A percentile compares a stretch with the other conserved stretches of the same genome.
These are phyloP conservation scores for Botryosphaeria dothidea DNA, from an alignment of 2,329 filamentous ascomycete genomes.

Conservation along the genomic window DNA sequence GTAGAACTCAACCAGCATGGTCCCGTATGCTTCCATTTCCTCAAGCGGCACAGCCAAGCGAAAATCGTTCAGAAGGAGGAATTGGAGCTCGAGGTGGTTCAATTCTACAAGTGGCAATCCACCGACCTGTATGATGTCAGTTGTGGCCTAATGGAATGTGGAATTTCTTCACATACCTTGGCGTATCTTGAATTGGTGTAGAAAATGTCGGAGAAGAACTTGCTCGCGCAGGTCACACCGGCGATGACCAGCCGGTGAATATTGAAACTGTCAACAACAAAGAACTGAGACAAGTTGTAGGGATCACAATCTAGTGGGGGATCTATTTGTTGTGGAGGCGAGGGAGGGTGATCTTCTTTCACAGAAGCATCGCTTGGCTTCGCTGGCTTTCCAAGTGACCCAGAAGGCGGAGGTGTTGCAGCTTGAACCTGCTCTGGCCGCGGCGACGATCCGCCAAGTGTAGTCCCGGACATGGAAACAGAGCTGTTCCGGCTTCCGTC, in stretches of 20 bases:
- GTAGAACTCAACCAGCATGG: conserved; percentile 98
- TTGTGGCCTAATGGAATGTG: not conserved
- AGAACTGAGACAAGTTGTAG: conserved; percentile 67
- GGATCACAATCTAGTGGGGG: conserved; percentile 44
- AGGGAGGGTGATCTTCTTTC: conserved; percentile 35
- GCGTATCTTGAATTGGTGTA: conserved; percentile 99
- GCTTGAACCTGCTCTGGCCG: conserved; percentile 41
- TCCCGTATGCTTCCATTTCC: conserved; percentile 94
- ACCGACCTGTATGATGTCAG: conserved; percentile 68
- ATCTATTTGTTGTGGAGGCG: conserved; percentile 37
- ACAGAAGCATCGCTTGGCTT: conserved; percentile 26
- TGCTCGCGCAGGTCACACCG: conserved; percentile 96
- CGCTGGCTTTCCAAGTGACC: conserved; percentile 45
- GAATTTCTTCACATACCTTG: conserved; percentile 65
- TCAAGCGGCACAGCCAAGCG: conserved; percentile 89
- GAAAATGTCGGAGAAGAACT: conserved; percentile 98
- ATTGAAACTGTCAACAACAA: conserved; percentile 98
- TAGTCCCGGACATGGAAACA: conserved; percentile 29
- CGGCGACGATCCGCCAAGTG: conserved; percentile 28
- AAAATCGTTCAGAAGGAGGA: conserved; percentile 94
- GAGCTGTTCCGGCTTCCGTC: conserved; percentile 49
- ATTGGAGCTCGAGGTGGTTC: conserved; percentile 95
- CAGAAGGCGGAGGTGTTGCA: conserved; percentile 51
- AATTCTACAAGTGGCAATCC: conserved; percentile 88
- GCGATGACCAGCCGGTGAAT: conserved; percentile 96